Percentiles rank a stretch among this genome's conserved stretches.
phyloP scores from a whole-genome alignment of 148 eudicot species.

The Spergularia bocconei region DNA sequence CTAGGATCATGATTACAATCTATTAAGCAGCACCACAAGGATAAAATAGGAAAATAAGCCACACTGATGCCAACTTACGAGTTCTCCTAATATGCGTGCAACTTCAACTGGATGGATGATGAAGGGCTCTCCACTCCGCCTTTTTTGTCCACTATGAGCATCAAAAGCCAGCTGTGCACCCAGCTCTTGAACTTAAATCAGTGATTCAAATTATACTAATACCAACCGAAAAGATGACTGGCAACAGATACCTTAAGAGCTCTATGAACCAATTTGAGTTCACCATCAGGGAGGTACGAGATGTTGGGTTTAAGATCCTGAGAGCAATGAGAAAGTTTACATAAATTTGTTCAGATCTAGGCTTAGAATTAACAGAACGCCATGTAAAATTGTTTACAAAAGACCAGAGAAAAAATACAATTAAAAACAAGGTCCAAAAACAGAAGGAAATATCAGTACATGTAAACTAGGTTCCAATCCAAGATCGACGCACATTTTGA shows the following conservation, averaged over 20 bases:
- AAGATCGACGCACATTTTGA: neutral
- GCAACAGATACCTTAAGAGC: constrained; percentile 58
- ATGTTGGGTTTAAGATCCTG: constrained; percentile 84
- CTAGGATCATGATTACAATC: constrained; percentile 38
- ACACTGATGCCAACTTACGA: constrained; percentile 51
- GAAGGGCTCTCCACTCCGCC: constrained; percentile 98
- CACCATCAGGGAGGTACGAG: constrained; percentile 67
- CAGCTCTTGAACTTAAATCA: constrained; percentile 21
- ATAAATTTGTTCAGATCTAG: constrained; percentile 3
- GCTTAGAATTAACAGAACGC: constrained; percentile 11
- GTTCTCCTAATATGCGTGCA: constrained; percentile 96
- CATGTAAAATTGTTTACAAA: neutral
- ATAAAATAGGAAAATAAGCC: neutral
- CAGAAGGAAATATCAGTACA: neutral
- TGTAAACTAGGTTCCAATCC: neutral
- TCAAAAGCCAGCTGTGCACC: constrained; percentile 84
- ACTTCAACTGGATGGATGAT: constrained; percentile 97
- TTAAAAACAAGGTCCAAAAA: neutral
- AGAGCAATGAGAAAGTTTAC: constrained; percentile 18
- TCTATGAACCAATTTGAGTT: constrained; percentile 65
- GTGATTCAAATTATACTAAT: neutral
- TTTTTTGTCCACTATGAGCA: constrained; percentile 95
- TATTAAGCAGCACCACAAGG: constrained; percentile 7
- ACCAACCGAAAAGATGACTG: constrained; percentile 16
- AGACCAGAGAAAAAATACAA: neutral